phyloP scores from a whole-genome alignment of 805 yeast genomes.

The Monosporozyma aquatica region DNA sequence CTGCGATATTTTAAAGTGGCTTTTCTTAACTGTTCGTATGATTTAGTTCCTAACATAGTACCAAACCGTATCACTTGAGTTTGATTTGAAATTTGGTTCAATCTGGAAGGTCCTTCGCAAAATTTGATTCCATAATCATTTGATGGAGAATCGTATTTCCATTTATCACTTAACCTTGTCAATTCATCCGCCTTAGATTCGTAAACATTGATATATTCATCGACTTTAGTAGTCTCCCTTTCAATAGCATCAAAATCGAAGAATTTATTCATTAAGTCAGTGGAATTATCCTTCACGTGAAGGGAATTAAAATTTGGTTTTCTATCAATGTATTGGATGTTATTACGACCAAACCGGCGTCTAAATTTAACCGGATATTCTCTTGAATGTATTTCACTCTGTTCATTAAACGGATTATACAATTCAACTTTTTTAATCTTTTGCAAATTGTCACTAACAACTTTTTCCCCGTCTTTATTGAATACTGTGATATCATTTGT shows the following conservation, averaged over 20 bases:
- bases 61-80: conserved; percentile 90
- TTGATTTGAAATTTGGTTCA: conserved; percentile 74
- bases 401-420: conserved; percentile 30
- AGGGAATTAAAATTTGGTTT: conserved; percentile 37
- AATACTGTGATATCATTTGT: conserved; percentile 18
- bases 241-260: conserved; percentile 33
- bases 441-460: conserved; percentile 14
- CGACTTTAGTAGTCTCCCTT: conserved; percentile 17
- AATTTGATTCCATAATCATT: conserved; percentile 41
- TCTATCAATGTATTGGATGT: conserved; percentile 67
- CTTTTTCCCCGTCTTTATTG: conserved; percentile 27
- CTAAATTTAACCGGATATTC: conserved; percentile 51
- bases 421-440: conserved; percentile 29
- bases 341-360: conserved; percentile 65
- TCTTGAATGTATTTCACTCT: conserved; percentile 28
- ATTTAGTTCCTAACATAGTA: conserved; percentile 78
- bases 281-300: conserved; percentile 12
- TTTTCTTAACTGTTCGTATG: conserved; percentile 71
- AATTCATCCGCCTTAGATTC: conserved; percentile 37
- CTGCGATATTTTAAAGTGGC: conserved; percentile 60
- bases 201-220: conserved; percentile 34
- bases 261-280: conserved; percentile 32
- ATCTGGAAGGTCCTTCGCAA: conserved; percentile 67
- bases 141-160: conserved; percentile 59
- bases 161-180: conserved; percentile 48